Evolutionary conservation across 2,329 filamentous ascomycete genomes (phyloP).

Genomic region (Grosmannia serpens): DNA sequence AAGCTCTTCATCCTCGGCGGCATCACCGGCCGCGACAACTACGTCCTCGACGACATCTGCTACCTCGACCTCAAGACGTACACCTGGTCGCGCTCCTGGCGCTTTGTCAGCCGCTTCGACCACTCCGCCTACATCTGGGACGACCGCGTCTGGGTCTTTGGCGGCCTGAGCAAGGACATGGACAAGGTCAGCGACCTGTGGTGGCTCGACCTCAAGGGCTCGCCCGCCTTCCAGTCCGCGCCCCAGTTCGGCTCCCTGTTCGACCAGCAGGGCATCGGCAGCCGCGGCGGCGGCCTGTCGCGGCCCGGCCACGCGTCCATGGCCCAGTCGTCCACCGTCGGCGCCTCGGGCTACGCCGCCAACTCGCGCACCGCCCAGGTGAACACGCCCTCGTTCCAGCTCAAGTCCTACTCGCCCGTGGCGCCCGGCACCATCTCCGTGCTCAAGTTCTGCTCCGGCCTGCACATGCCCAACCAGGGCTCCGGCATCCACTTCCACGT

Average conservation of each 20-base stretch:
- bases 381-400: constrained; percentile 52
- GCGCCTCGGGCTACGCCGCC: constrained; percentile 53
- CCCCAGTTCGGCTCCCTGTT: constrained; percentile 43
- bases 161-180: constrained; percentile 90
- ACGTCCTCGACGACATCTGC: constrained; percentile 90
- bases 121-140: constrained; percentile 90
- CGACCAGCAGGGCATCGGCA: constrained; percentile 25
- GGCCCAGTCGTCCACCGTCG: constrained; percentile 37
- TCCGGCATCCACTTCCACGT: constrained; percentile 92
- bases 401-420: constrained; percentile 66
- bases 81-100: constrained; percentile 95
- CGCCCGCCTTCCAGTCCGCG: constrained; percentile 66
- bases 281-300: neutral
- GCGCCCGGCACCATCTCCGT: constrained; percentile 84
- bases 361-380: constrained; percentile 58
- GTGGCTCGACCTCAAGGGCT: constrained; percentile 93
- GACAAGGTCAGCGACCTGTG: constrained; percentile 92
- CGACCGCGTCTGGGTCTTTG: constrained; percentile 91
- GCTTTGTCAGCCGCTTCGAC: constrained; percentile 88
- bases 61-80: constrained; percentile 95
- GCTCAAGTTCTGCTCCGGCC: constrained; percentile 78
- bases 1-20: constrained; percentile 93
- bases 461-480: constrained; percentile 76
- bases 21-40: constrained; percentile 86
- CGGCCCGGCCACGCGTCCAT: constrained; percentile 36